Base-by-base conservation (phyloP, 257 asterid species). In the Linderniella brevidens region DNA sequence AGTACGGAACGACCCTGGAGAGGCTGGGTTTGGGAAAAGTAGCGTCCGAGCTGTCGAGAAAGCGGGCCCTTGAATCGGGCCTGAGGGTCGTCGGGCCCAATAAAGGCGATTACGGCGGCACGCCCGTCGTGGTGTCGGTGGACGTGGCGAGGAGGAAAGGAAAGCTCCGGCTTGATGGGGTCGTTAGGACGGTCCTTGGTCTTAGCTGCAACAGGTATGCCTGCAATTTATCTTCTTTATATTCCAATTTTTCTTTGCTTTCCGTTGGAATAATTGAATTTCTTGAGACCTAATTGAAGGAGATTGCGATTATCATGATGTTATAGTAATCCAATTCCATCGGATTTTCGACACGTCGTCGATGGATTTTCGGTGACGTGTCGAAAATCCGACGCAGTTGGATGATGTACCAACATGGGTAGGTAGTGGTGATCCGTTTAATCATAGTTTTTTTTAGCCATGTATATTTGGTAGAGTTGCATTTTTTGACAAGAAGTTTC, bases 1-100 rank as follows among this genome's bases (percentile, higher is more conserved):
- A 88, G 61, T 80, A 70, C 62, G 74, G 90, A 66, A 84, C 93
- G 13, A 84, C 97, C 14, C 69, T 88, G 11, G 97, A 84, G 72
- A 74, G 97, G 54, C 54, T 88, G 53, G 93, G 95, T 0, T 60
- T 88, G 19, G 79, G 68, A 10, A 73, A 72, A 66, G 68, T 78
- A 19, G 70, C 97, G 1, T 68, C 93, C 15, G 74, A 56, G 50
- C 59, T 80, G 19, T 83, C 97, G 12, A 78, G 44, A 20, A 57
- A 39, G 19, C 71, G 84, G 52, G 95, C 97, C 57, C 75, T 79
- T 10, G 68, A 68, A n/a, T 72, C 83, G 98, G 98, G 98, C 35
- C 36, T 88, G 36, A 64, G 92, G 44, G 76, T 84, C 19, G 63
- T 80, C 38, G 76, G 73, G 48, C 63, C 86, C 37, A 84, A 70